Percentiles rank a stretch among this genome's conserved stretches.
phyloP scores from a whole-genome alignment of 2,329 filamentous ascomycete genomes.

The Acrocalymma vagum region DNA sequence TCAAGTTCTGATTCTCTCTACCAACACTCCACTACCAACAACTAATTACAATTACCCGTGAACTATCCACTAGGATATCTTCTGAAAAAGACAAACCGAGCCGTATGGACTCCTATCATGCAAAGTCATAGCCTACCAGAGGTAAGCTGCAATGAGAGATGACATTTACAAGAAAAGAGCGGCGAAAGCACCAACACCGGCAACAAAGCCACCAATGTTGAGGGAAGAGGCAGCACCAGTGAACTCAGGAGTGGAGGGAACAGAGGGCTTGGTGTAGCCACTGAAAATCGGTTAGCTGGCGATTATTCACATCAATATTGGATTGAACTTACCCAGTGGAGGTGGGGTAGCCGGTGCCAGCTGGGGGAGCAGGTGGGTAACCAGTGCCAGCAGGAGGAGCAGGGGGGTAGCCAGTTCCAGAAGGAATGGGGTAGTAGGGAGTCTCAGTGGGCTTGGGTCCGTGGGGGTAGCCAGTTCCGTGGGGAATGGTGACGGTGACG shows the following conservation, averaged over 20 bases:
- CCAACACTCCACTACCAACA: slow-evolving; percentile 19
- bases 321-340: slow-evolving; percentile 38
- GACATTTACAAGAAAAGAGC: slow-evolving; percentile 54
- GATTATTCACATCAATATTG: background rate
- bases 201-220: slow-evolving; percentile 48
- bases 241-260: slow-evolving; percentile 43
- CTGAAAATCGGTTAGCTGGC: slow-evolving; percentile 21
- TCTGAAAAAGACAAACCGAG: slow-evolving; percentile 26
- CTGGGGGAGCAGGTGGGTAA: slow-evolving; percentile 18
- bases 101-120: slow-evolving; percentile 41
- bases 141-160: slow-evolving; percentile 42
- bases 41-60: slow-evolving; percentile 41
- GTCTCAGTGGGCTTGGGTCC: slow-evolving; percentile 2
- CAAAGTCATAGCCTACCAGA: slow-evolving; percentile 49
- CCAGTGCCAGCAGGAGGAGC: slow-evolving; percentile 27
- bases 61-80: slow-evolving; percentile 34
- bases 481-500: slow-evolving; percentile 52
- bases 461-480: slow-evolving; percentile 46
- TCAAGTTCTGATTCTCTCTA: slow-evolving; percentile 32
- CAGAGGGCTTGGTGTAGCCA: slow-evolving; percentile 40
- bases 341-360: slow-evolving; percentile 40
- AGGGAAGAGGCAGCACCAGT: slow-evolving; percentile 47
- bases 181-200: slow-evolving; percentile 51
- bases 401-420: slow-evolving; percentile 23
- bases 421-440: slow-evolving; percentile 18